Evolutionary conservation across 1,139 yeast genomes (phyloP).

Genomic region (Yamadazyma aaseri): DNA sequence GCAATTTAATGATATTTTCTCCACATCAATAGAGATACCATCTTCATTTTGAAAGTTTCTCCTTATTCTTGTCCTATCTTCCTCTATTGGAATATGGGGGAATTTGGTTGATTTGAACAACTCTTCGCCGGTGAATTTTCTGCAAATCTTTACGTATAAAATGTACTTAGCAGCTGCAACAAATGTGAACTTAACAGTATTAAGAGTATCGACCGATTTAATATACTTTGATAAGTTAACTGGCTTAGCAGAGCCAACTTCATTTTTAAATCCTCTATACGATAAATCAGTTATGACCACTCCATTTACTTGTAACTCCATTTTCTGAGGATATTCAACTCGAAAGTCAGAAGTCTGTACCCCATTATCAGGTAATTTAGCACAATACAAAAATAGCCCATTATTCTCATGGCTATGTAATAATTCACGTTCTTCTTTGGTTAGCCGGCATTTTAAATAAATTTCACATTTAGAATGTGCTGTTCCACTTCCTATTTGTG

Average conservation of each 20-base stretch:
- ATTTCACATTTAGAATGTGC: conserved; percentile 36
- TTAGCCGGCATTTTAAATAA: conserved; percentile 29
- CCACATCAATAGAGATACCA: conserved; percentile 55
- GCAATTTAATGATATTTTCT: conserved; percentile 58
- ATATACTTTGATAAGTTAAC: conserved; percentile 54
- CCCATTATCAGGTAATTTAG: background rate
- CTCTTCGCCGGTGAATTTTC: conserved; percentile 39
- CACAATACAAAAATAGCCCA: conserved; percentile 9
- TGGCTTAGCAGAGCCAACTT: conserved; percentile 64
- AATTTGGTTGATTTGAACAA: conserved; percentile 22
- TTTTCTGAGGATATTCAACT: conserved; percentile 58
- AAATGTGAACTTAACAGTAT: conserved; percentile 50
- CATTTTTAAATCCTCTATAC: conserved; percentile 60
- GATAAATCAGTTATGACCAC: conserved; percentile 34
- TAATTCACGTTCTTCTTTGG: conserved; percentile 24
- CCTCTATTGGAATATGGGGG: conserved; percentile 4
- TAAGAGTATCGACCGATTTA: conserved; percentile 17
- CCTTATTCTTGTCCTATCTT: conserved; percentile 28
- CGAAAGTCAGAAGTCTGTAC: conserved; percentile 20
- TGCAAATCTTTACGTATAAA: conserved; percentile 54
- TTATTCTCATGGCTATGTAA: conserved; percentile 20
- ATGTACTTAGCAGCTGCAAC: conserved; percentile 49
- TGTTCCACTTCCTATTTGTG: conserved; percentile 23
- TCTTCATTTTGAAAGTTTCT: conserved; percentile 50
- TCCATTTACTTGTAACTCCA: conserved; percentile 55